Evolutionary conservation across 2,329 filamentous ascomycete genomes (phyloP).

Genomic region (Aureobasidium sp.): DNA sequence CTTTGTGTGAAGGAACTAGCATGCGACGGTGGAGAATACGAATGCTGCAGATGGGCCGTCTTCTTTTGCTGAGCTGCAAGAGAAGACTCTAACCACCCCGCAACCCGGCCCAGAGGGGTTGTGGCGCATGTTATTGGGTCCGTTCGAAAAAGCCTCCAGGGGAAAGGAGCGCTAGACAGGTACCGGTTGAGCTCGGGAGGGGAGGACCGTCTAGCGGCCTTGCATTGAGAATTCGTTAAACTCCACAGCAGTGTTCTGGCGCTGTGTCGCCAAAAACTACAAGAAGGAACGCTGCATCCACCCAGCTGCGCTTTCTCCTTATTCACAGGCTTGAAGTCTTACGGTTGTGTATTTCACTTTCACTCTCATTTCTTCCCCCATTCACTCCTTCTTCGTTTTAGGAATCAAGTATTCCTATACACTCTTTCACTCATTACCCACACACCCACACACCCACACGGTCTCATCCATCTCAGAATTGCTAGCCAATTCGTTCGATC

Average conservation of each 20-base stretch:
- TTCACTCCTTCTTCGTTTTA: constrained; percentile 16
- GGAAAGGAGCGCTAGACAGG: constrained; percentile 8
- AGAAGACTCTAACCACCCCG: constrained; percentile 8
- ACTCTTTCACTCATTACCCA: constrained; percentile 9
- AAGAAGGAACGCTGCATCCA: constrained; percentile 4
- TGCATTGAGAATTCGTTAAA: constrained; percentile 6
- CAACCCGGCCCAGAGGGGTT: neutral
- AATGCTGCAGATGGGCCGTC: constrained; percentile 5
- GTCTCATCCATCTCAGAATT: constrained; percentile 9
- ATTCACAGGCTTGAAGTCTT: constrained; percentile 16
- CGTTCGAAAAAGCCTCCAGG: neutral
- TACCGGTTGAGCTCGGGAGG: constrained; percentile 12
- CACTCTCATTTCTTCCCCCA: constrained; percentile 11
- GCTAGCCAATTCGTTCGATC: constrained; percentile 17
- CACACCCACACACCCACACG: constrained; percentile 5
- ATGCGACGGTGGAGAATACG: constrained; percentile 3
- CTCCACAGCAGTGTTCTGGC: constrained; percentile 10
- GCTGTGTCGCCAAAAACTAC: constrained; percentile 4
- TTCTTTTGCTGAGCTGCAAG: constrained; percentile 12
- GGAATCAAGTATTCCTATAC: constrained; percentile 17
- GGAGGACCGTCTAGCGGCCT: constrained; percentile 9
- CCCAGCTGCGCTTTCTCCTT: neutral
- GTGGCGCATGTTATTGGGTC: constrained; percentile 13
- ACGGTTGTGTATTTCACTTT: constrained; percentile 10
- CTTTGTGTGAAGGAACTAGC: neutral